A percentile compares a stretch with the other conserved stretches of the same genome.
Evolutionary conservation across 495 filamentous ascomycete genomes (phyloP).

Genomic region (Penicillium canariense): DNA sequence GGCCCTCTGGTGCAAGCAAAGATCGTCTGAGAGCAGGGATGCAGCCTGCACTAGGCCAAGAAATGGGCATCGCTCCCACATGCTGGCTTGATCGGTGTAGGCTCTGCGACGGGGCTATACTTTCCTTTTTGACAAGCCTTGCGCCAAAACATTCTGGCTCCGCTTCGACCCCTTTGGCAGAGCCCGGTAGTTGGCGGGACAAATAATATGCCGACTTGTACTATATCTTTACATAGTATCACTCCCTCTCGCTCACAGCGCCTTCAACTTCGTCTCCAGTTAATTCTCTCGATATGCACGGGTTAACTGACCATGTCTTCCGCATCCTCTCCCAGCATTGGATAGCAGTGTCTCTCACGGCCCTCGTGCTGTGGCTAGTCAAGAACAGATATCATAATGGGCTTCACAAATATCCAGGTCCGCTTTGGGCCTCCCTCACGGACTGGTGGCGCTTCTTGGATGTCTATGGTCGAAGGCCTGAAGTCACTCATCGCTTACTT

Average conservation of each 20-base stretch:
- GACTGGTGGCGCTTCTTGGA: slow-evolving; percentile 62
- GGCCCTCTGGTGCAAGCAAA: background rate
- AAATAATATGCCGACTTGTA: slow-evolving; percentile 3
- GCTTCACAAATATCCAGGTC: slow-evolving; percentile 10
- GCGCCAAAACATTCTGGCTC: background rate
- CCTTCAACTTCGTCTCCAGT: background rate
- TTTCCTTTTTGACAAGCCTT: background rate
- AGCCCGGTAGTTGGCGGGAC: slow-evolving; percentile 2
- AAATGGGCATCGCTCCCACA: background rate
- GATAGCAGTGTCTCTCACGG: slow-evolving; percentile 2
- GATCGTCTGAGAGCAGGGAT: background rate
- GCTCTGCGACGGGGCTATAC: background rate
- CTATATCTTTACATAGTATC: background rate
- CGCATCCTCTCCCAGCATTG: slow-evolving; percentile 11
- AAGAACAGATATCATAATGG: slow-evolving; percentile 16
- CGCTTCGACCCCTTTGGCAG: background rate
- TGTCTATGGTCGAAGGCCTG: slow-evolving; percentile 58
- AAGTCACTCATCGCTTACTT: slow-evolving; percentile 62
- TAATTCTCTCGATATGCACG: slow-evolving; percentile 6
- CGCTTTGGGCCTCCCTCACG: slow-evolving; percentile 2
- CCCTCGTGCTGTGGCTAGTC: slow-evolving; percentile 4
- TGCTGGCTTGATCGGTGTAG: background rate
- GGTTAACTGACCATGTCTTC: slow-evolving; percentile 13
- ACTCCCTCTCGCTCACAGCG: background rate
- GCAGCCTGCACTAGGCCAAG: background rate